Evolutionary conservation across 2,329 filamentous ascomycete genomes (phyloP).

Genomic region (Colletotrichum sp.): DNA sequence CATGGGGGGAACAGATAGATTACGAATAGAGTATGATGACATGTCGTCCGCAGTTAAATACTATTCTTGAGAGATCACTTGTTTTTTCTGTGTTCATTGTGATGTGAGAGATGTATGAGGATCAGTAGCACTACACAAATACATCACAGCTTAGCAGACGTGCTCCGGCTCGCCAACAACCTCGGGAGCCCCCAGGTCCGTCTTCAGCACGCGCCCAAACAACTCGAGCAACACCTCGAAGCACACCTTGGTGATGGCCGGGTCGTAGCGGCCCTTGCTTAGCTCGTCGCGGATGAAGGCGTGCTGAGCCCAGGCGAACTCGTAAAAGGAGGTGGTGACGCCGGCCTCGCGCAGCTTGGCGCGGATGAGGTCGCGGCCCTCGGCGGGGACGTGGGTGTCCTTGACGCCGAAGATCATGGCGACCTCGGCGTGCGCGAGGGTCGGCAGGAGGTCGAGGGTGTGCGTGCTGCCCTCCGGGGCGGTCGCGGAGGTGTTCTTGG

Average conservation of each 20-base stretch:
- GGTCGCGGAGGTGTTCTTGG: slow-evolving; percentile 50
- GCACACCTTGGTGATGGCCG: slow-evolving; percentile 83
- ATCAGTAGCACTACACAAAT: not conserved
- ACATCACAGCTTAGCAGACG: slow-evolving; percentile 59
- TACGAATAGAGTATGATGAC: slow-evolving; percentile 22
- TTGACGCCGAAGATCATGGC: slow-evolving; percentile 91
- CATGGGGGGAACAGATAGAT: slow-evolving; percentile 6
- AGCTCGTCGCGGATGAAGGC: slow-evolving; percentile 94
- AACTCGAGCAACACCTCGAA: slow-evolving; percentile 90
- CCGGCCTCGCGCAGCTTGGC: slow-evolving; percentile 80
- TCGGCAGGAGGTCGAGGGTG: slow-evolving; percentile 59
- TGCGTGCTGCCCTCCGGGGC: slow-evolving; percentile 47
- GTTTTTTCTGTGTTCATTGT: rapidly evolving
- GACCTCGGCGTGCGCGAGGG: slow-evolving; percentile 80
- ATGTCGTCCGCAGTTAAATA: slow-evolving; percentile 23
- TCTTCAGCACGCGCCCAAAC: slow-evolving; percentile 79
- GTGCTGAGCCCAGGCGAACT: slow-evolving; percentile 93
- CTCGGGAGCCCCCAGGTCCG: slow-evolving; percentile 75
- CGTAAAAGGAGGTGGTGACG: slow-evolving; percentile 80
- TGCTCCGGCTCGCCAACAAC: slow-evolving; percentile 72
- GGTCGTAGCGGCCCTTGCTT: slow-evolving; percentile 92
- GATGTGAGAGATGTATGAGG: not conserved
- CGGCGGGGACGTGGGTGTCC: slow-evolving; percentile 87
- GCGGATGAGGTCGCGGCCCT: slow-evolving; percentile 83
- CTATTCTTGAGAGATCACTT: slow-evolving; percentile 20